Evolutionary conservation across 768 basidiomycete genomes (phyloP).

Genomic region (Naganishia vaughanmartiniae): DNA sequence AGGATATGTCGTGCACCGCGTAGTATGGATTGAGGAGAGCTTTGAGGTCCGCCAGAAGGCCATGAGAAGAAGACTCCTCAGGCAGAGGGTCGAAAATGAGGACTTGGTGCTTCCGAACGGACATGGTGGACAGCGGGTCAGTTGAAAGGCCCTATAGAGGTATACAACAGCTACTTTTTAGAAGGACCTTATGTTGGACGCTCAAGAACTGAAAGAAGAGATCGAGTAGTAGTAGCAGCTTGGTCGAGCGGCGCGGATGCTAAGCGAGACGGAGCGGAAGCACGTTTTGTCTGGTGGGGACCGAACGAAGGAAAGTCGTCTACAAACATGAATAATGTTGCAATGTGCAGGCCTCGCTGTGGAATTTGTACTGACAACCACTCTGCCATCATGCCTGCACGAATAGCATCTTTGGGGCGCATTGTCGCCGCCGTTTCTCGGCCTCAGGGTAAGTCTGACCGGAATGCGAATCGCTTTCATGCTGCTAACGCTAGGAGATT

Average conservation of each 20-base stretch:
- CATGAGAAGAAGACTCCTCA: not conserved
- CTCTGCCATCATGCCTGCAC: slow-evolving; percentile 4
- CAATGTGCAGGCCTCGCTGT: too few relatives aligned
- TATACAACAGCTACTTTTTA: not conserved
- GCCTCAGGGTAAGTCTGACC: not conserved
- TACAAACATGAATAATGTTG: not conserved
- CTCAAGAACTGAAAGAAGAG: not conserved
- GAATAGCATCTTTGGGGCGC: not conserved
- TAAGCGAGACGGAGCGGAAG: slow-evolving; percentile 3
- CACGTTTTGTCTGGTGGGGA: not conserved
- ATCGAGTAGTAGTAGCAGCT: not conserved
- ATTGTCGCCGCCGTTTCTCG: not conserved
- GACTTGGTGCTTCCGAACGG: not conserved
- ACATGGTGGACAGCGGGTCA: not conserved
- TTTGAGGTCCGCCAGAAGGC: not conserved
- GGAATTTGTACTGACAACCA: too few relatives aligned
- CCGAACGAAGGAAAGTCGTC: not conserved
- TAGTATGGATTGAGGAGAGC: slow-evolving; percentile 10
- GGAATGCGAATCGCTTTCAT: not conserved
- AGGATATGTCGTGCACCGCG: slow-evolving; percentile 1
- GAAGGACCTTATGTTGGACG: not conserved
- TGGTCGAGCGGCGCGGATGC: not conserved
- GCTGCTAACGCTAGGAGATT: not conserved
- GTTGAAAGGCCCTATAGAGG: too few relatives aligned
- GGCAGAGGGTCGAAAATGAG: not conserved